phyloP scores from a whole-genome alignment of 768 basidiomycete species.

The Termitomyces sp. region DNA sequence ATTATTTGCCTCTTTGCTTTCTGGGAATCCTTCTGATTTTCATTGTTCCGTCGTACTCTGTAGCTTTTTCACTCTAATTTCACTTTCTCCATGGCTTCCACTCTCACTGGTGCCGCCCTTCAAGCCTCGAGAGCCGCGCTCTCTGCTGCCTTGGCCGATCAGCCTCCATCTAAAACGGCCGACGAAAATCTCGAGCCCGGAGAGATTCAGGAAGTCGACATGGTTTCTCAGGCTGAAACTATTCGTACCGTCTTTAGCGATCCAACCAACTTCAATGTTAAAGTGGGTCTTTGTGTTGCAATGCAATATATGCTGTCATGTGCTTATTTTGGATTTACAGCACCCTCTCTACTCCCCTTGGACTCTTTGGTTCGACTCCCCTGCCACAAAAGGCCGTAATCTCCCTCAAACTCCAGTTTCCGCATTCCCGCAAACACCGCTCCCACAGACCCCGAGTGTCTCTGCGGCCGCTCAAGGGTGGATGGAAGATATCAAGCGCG shows the following conservation, averaged over 20 bases:
- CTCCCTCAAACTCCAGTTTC: conserved; percentile 80
- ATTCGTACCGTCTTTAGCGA: conserved; percentile 94
- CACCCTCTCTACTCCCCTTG: conserved; percentile 92
- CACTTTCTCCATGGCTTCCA: conserved; percentile 34
- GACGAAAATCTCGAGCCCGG: conserved; percentile 62
- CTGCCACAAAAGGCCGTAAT: conserved; percentile 85
- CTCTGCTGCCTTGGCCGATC: conserved; percentile 66
- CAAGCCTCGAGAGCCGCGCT: conserved; percentile 80
- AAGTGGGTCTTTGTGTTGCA: conserved; percentile 58
- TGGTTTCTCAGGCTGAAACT: conserved; percentile 77
- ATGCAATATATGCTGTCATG: not conserved
- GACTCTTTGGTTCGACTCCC: conserved; percentile 99
- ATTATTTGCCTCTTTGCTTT: not conserved
- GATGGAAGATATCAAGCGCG: conserved; percentile 99
- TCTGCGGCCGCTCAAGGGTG: conserved; percentile 82
- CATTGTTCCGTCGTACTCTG: not conserved
- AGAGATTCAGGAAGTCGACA: conserved; percentile 84
- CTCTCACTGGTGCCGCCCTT: conserved; percentile 62
- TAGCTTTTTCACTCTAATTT: not conserved
- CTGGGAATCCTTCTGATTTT: not conserved
- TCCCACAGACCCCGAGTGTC: conserved; percentile 68
- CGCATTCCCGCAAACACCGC: conserved; percentile 73
- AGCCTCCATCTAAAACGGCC: conserved; percentile 23
- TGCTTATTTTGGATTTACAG: conserved; percentile 33
- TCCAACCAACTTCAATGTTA: conserved; percentile 93